A percentile compares a stretch with the other conserved stretches of the same genome.
Conservation (phyloP, 306 rosid species). For the Cyamopsis tetragonoloba region DNA sequence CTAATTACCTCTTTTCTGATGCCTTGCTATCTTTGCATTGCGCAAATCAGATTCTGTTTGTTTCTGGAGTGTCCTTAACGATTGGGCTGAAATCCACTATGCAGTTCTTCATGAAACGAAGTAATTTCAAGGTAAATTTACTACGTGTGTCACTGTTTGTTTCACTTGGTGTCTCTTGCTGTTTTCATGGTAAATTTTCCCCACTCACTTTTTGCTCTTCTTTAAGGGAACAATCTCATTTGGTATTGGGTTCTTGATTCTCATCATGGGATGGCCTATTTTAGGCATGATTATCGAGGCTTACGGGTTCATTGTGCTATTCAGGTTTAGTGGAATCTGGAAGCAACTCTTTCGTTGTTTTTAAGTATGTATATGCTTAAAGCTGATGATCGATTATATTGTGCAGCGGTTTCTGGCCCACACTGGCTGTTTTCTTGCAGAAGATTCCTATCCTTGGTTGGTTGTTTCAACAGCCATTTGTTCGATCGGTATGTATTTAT, state of each 20-base stretch:
- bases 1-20: slow-evolving; percentile 29
- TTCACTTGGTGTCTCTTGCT: neutral
- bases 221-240: slow-evolving; percentile 90
- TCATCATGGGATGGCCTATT: slow-evolving; percentile 93
- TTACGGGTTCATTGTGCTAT: slow-evolving; percentile 83
- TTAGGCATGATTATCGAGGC: slow-evolving; percentile 91
- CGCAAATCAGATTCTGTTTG: slow-evolving; percentile 79
- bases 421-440: slow-evolving; percentile 88
- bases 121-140: slow-evolving; percentile 71
- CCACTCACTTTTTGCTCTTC: neutral
- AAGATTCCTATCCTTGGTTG: slow-evolving; percentile 94
- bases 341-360: slow-evolving; percentile 7
- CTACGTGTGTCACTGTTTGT: slow-evolving; percentile 10
- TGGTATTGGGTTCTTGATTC: slow-evolving; percentile 84
- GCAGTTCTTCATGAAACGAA: slow-evolving; percentile 96
- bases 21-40: slow-evolving; percentile 21
- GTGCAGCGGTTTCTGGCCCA: slow-evolving; percentile 99
- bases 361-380: slow-evolving; percentile 11
- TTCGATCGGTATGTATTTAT: slow-evolving; percentile 68
- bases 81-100: slow-evolving; percentile 85
- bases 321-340: slow-evolving; percentile 56
- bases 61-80: slow-evolving; percentile 93
- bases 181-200: neutral
- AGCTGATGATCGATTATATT: slow-evolving; percentile 35
- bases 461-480: slow-evolving; percentile 81